phyloP scores from a whole-genome alignment of 768 basidiomycete genomes.

The Boletus reticuloceps region DNA sequence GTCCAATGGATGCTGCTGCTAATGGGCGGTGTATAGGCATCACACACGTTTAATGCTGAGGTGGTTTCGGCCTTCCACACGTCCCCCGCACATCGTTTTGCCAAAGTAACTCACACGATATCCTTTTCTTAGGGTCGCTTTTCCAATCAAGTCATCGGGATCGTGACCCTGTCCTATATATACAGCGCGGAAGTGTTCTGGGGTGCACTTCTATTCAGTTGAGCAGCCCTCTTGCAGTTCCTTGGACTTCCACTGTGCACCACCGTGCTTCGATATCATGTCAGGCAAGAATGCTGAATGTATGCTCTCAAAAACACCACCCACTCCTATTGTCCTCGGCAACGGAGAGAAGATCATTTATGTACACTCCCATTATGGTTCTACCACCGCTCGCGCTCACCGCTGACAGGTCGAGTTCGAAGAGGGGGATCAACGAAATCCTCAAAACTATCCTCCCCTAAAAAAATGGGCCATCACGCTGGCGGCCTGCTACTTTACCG shows the following conservation, averaged over 20 bases:
- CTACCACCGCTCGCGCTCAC: not conserved
- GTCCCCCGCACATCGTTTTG: not conserved
- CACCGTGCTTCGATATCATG: constrained; percentile 5
- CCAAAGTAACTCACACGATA: not conserved
- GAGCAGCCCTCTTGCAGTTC: not conserved
- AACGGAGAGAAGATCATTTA: constrained; percentile 7
- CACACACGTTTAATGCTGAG: not conserved
- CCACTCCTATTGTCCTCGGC: not conserved
- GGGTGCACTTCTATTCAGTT: not conserved
- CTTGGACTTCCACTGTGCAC: not conserved
- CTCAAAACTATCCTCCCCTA: constrained; percentile 32
- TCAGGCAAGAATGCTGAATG: constrained; percentile 2
- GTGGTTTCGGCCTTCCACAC: not conserved
- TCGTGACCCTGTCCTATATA: constrained; percentile 15
- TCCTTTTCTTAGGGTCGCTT: not conserved
- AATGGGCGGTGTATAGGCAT: not conserved
- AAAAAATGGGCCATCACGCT: constrained; percentile 44
- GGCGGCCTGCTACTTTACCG: constrained; percentile 26
- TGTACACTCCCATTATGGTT: not conserved
- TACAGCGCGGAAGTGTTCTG: not conserved
- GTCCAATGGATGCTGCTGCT: not conserved
- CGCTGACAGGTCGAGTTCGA: constrained; percentile 38
- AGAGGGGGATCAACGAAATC: constrained; percentile 38
- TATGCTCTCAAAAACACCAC: not conserved
- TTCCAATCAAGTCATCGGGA: too few relatives aligned